Evolutionary conservation across 768 basidiomycete species (phyloP), one percentile per base, ranked within the genome.

Genomic region (Cystobasidium ongulense): DNA sequence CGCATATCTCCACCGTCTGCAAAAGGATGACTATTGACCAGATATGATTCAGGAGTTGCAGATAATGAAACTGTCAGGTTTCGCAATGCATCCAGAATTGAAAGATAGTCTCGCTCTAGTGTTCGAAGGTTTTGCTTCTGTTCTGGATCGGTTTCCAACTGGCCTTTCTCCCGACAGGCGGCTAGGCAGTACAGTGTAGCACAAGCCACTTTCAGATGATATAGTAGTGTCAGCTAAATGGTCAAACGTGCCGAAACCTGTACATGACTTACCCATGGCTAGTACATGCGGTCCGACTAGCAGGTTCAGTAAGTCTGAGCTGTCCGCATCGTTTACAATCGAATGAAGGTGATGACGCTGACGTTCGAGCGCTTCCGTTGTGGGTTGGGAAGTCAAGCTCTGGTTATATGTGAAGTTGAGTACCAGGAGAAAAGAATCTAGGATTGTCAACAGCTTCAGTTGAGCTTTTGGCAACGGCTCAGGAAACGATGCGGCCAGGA

Each of bases 391-490:
- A 3, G 21, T 5, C 23, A 31, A 1, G 27, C 27, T 23, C 17
- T 59, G 33, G 31, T 71, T 71, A 29, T 71, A 71, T 27, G 54
- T 21, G 29, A 71, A 71, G 53, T 71, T 71, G 52, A 71, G 52
- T 25, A n/a, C 23, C 27, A 57, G 68, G 1, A 71, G 68, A 35
- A 35, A 71, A 15, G 68, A 61, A 27, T 71, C 54, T 13, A 71
- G 53, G 25, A 61, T 29, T 5, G 68, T 15, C 23, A 71, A 52
- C 46, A 71, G 68, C 18, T 53, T 7, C 7, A 36, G 29, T 29
- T 71, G 68, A 5, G 31, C 27, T 15, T 25, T 50, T 8, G 65
- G 65, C 11, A 67, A 43, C 4, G 23, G 29, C n/a, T 46, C 43
- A 13, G 31, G 25, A 11, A 41, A 27, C 43, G 38, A 36, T 41